Evolutionary conservation across 2,329 filamentous ascomycete species (phyloP), one percentile per base, ranked within the genome.

Genomic region (Albophoma yamanashiensis): DNA sequence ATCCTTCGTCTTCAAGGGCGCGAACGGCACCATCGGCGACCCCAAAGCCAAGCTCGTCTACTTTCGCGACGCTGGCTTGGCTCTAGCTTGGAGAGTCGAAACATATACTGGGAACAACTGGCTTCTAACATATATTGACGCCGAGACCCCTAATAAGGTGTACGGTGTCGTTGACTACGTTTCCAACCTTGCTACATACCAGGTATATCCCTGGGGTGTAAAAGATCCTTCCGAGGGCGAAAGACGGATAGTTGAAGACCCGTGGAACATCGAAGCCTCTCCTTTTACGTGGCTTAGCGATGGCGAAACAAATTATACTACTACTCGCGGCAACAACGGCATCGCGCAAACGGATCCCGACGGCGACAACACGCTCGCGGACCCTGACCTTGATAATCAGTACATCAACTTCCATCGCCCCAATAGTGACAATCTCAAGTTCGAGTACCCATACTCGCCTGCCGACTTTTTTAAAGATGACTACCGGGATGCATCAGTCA

Each of bases 51-150:
- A 77, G 62, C 74, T 85, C 3, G 78, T 82, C 43, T 86, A 85
- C 69, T 74, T 84, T 50, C 73, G 78, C 64, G 76, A 82, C 47
- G 76, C 76, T 55, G 71, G 66, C 2, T 72, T 86, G 5, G 75
- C 74, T 8, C 72, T 85, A 25, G 74, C 79, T 0, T 86, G 82
- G 40, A 43, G 83, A 66, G 73, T 86, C 14, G 82, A 85, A 75
- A 85, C 82, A 2, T 81, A 85, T 60, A 69, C 83, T 47, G 61
- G 74, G 11, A 76, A 79, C 62, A 82, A 84, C 71, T 86, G 82
- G 82, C 75, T 85, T n/a, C 69, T 83, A 50, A 79, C 80, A 2
- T 86, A 85, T 64, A 76, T 85, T 39, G 79, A 85, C 58, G 80
- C 81, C 5, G 68, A 70, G 5, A 74, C 74, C 58, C 77, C 75